Evolutionary conservation across 768 basidiomycete species (phyloP).

Genomic region (Piloderma croceum): DNA sequence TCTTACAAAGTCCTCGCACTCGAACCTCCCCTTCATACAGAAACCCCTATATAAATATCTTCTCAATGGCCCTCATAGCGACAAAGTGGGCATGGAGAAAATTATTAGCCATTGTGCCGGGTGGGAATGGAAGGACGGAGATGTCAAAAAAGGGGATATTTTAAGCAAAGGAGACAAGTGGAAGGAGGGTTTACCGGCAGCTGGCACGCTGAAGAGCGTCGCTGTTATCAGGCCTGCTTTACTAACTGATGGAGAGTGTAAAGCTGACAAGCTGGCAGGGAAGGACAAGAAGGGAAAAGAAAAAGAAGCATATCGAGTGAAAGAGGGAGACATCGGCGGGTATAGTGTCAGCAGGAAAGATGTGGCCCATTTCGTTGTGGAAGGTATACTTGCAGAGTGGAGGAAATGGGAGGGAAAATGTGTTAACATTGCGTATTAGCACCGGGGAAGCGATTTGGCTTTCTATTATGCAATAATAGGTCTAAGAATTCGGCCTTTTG

Average conservation of each 20-base stretch:
- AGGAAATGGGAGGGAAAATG: slow-evolving; percentile 45
- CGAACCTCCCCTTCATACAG: slow-evolving; percentile 40
- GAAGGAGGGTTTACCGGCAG: slow-evolving; percentile 34
- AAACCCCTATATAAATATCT: slow-evolving; percentile 45
- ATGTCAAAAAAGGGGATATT: too few relatives aligned
- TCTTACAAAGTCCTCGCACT: slow-evolving; percentile 40
- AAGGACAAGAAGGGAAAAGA: slow-evolving; percentile 15
- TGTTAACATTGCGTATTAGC: slow-evolving; percentile 48
- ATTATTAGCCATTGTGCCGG: slow-evolving; percentile 43
- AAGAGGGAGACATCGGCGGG: slow-evolving; percentile 35
- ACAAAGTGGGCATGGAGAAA: slow-evolving; percentile 59
- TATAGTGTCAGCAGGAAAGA: slow-evolving; percentile 60
- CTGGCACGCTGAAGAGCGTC: slow-evolving; percentile 37
- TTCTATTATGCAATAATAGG: too few relatives aligned
- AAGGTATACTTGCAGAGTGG: slow-evolving; percentile 44
- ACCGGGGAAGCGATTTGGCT: too few relatives aligned
- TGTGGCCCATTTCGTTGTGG: slow-evolving; percentile 59
- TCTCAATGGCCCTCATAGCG: slow-evolving; percentile 43
- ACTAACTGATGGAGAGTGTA: slow-evolving; percentile 52
- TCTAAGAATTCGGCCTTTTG: too few relatives aligned
- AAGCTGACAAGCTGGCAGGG: slow-evolving; percentile 27
- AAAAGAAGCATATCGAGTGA: slow-evolving; percentile 38
- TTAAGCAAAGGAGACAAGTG: slow-evolving; percentile 42
- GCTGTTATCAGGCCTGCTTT: slow-evolving; percentile 54
- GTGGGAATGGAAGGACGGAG: slow-evolving; percentile 41